Evolutionary conservation across 1,284 basidiomycete species (phyloP).

Genomic region (Trichosporon asahii): DNA sequence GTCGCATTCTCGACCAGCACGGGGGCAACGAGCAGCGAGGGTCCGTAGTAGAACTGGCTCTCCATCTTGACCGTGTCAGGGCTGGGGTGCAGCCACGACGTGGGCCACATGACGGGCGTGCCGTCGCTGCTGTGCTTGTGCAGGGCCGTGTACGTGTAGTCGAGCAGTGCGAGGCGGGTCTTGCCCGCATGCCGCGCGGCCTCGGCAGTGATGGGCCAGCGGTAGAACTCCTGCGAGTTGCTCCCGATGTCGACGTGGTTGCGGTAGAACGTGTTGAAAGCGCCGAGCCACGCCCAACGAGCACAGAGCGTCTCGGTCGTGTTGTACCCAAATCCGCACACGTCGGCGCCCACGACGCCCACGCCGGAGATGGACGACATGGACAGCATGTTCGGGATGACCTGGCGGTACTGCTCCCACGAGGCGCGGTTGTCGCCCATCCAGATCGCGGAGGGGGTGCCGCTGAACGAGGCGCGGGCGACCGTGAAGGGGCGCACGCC

Average conservation of each 20-base stretch:
- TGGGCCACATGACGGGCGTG: slow-evolving; percentile 63
- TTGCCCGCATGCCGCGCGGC: slow-evolving; percentile 61
- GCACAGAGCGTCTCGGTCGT: slow-evolving; percentile 76
- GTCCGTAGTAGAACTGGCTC: slow-evolving; percentile 67
- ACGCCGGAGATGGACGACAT: slow-evolving; percentile 18
- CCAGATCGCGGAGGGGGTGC: slow-evolving; percentile 59
- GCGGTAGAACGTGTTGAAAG: slow-evolving; percentile 53
- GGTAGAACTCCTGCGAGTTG: slow-evolving; percentile 63
- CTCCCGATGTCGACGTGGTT: slow-evolving; percentile 40
- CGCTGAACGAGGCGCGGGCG: slow-evolving; percentile 68
- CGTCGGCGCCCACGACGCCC: slow-evolving; percentile 67
- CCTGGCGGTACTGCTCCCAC: slow-evolving; percentile 48
- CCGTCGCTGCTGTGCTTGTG: slow-evolving; percentile 55
- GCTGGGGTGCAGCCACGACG: slow-evolving; percentile 70
- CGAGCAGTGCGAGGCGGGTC: slow-evolving; percentile 59
- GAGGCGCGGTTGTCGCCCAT: slow-evolving; percentile 65
- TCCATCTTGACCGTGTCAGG: slow-evolving; percentile 63
- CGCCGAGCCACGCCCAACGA: slow-evolving; percentile 64
- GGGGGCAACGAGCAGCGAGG: slow-evolving; percentile 67
- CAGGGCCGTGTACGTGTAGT: slow-evolving; percentile 69
- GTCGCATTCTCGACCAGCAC: slow-evolving; percentile 63
- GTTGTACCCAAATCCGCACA: slow-evolving; percentile 60
- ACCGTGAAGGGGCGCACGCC: slow-evolving; percentile 63
- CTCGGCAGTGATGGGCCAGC: slow-evolving; percentile 70
- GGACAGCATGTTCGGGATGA: slow-evolving; percentile 20